Evolutionary conservation across 805 yeast genomes (phyloP), one percentile per base, ranked within the genome.

Genomic region (Helenozyma baotianmanensis): DNA sequence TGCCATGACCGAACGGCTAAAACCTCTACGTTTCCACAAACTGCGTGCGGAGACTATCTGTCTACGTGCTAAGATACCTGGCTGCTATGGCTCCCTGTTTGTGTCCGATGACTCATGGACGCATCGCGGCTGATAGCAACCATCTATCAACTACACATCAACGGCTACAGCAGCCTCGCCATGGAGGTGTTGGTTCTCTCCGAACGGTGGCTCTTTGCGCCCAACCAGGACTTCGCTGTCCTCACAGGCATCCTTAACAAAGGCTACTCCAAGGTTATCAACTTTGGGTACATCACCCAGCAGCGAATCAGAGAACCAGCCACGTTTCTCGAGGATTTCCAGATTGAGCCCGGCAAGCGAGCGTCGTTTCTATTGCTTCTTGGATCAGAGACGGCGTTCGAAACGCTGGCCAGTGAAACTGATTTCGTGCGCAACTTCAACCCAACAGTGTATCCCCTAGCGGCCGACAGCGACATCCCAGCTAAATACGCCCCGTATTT

Each of bases 261-360:
- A 33, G 76, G 76, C 1, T 77, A 76, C 50, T 57, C 68, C 39
- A 71, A 68, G 38, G 70, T 73, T 6, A 54, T 70, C 34, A 63
- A 62, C 40, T 77, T 56, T 43, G 58, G 62, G 1, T 47, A 72
- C 7, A 63, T 77, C 12, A 39, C 43, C 11, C 54, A 71, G 0
- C 54, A 63, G 4, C 56, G 83, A 33, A 56, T 77, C 16, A 60
- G 62, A 29, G 18, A 43, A 17, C 36, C 44, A 1, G 42, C 40
- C 0, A 17, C 40, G 1, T 45, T 61, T 14, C 23, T 48, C 17
- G 27, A 38, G 2, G 66, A 62, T 38, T 40, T 68, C 11, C 49
- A 47, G 1, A 40, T 67, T 7, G 35, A 39, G 4, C 26, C 32
- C 1, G 31, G 36, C 14, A 38, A 43, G 14, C 40, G 51, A 21